Conservation (phyloP, 495 filamentous ascomycete genomes). For the Articulospora tetracladia region DNA sequence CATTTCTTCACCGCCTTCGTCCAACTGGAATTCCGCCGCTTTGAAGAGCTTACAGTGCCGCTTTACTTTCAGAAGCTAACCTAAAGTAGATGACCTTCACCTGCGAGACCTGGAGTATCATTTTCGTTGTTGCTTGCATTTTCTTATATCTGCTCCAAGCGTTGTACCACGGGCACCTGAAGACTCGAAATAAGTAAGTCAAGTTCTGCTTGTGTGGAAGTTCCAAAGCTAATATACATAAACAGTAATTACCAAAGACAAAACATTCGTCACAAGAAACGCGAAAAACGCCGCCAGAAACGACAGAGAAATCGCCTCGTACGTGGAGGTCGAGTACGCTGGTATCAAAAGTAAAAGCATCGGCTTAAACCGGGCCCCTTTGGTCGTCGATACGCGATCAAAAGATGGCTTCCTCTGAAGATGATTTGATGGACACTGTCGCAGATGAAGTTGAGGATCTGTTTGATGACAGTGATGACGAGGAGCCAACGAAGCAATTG, state of each 20-base stretch:
- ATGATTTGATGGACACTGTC: slow-evolving; percentile 27
- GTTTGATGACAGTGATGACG: slow-evolving; percentile 54
- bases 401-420: slow-evolving; percentile 47
- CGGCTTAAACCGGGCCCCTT: not conserved
- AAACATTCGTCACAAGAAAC: not conserved
- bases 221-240: not conserved
- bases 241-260: too few relatives aligned
- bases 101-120: not conserved
- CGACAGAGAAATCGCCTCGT: not conserved
- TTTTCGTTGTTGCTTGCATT: not conserved
- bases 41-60: not conserved
- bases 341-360: not conserved
- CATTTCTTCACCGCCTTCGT: not conserved
- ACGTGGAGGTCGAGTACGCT: not conserved
- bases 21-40: not conserved
- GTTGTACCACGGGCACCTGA: too few relatives aligned
- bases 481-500: slow-evolving; percentile 29
- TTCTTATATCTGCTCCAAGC: not conserved
- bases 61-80: not conserved
- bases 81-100: not conserved
- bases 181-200: too few relatives aligned
- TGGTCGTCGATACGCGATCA: too few relatives aligned
- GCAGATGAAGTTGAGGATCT: slow-evolving; percentile 54
- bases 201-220: too few relatives aligned
- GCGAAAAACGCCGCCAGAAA: not conserved